Evolutionary conservation across 805 yeast genomes (phyloP), one percentile per base, ranked within the genome.

Genomic region (Metschnikowia peoriensis): DNA sequence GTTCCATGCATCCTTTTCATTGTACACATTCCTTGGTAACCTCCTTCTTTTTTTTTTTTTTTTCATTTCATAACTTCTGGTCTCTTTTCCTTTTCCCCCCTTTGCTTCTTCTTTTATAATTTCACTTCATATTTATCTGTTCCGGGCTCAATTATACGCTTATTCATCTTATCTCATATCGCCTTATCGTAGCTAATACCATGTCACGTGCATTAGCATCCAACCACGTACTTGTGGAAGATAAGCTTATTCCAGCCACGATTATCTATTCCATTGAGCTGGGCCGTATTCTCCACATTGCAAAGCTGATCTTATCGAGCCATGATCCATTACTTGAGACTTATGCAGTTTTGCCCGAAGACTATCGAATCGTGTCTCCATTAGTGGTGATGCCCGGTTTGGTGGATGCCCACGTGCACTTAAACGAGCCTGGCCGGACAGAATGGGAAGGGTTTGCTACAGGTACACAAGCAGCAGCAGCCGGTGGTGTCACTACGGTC

Each of bases 371-470:
- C 56, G 83, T 85, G 5, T 75, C 86, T 3, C 90, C 92, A 0
- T 66, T 73, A 17, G 81, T 80, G 34, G 78, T 92, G 11, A 73
- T 93, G 75, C 97, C 98, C 0, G 98, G 98, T 0, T 77, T 92
- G 32, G 96, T 92, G 4, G 98, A 92, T 64, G 81, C 96, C 6
- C 98, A 92, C 67, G 98, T 92, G 28, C 98, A 92, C 64, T 73
- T 92, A 60, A 93, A 93, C 67, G 98, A 93, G 64, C 97, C 98
- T 0, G 98, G 98, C n/a, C 76, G 97, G 61, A 92, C 97, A 1
- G 97, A 91, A 56, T 92, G 98, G 98, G 98, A 92, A 69, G 98
- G 98, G 1, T 92, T 93, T 66, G 96, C 85, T n/a, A 87, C 96
- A 0, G 98, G 98, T 0, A 92, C 98, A 0, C 85, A 86, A 65